Conservation (phyloP, 768 basidiomycete genomes). For the Thelephora aurantiotincta region DNA sequence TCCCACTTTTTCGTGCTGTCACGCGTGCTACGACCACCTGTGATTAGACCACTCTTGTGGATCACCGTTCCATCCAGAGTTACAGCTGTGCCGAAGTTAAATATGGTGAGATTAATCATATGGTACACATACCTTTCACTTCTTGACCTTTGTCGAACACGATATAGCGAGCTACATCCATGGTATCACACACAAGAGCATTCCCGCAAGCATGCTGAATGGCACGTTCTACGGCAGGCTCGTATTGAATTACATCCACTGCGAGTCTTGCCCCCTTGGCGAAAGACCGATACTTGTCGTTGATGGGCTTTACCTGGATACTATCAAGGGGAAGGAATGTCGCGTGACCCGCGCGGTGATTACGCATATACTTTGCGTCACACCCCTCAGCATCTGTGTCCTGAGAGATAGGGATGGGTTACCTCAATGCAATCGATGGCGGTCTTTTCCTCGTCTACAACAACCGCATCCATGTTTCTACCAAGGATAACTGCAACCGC, state of each 20-base stretch:
- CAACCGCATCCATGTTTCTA: slow-evolving; percentile 87
- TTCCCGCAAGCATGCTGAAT: slow-evolving; percentile 96
- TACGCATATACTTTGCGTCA: slow-evolving; percentile 68
- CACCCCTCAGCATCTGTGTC: not conserved
- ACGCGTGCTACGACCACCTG: slow-evolving; percentile 79
- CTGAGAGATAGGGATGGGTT: slow-evolving; percentile 4
- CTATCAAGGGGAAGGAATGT: slow-evolving; percentile 99
- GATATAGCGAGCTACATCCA: slow-evolving; percentile 83
- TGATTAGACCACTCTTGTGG: slow-evolving; percentile 94
- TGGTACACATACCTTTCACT: slow-evolving; percentile 64
- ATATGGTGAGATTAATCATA: not conserved
- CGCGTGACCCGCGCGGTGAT: slow-evolving; percentile 87
- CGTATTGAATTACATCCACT: slow-evolving; percentile 42
- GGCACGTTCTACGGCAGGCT: slow-evolving; percentile 78
- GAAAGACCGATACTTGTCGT: slow-evolving; percentile 89
- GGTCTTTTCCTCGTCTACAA: slow-evolving; percentile 94
- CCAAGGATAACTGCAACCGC: slow-evolving; percentile 89
- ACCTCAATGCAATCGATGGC: slow-evolving; percentile 98
- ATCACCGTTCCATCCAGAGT: slow-evolving; percentile 95
- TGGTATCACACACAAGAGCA: slow-evolving; percentile 87
- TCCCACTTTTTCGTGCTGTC: slow-evolving; percentile 81
- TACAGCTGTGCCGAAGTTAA: slow-evolving; percentile 44
- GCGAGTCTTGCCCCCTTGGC: slow-evolving; percentile 59
- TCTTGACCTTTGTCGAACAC: slow-evolving; percentile 93
- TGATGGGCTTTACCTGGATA: slow-evolving; percentile 85